Percentiles rank a stretch among this genome's conserved stretches.
Conservation (phyloP, 2,329 filamentous ascomycete genomes). For the Colletotrichum sidae region DNA sequence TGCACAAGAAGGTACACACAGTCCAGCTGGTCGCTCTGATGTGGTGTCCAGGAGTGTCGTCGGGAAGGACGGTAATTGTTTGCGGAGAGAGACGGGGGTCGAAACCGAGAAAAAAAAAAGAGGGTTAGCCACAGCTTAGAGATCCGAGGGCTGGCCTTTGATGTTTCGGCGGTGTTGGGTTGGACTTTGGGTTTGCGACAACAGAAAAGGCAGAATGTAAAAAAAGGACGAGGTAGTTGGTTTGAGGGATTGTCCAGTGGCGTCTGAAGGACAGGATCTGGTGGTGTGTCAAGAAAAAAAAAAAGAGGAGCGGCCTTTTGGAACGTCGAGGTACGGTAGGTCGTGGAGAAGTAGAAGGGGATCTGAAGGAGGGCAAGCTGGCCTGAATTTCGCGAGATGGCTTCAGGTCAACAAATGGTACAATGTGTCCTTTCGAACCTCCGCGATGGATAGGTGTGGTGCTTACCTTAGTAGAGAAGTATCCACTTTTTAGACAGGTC, state of each 20-base stretch:
- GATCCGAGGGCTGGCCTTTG: conserved; percentile 35
- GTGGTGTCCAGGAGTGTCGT: conserved; percentile 8
- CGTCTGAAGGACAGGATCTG: conserved; percentile 12
- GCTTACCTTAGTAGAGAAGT: conserved; percentile 12
- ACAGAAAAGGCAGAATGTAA: not conserved
- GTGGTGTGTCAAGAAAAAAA: conserved; percentile 9
- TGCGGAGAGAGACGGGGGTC: conserved; percentile 25
- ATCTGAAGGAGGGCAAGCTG: conserved; percentile 29
- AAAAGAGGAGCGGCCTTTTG: conserved; percentile 15
- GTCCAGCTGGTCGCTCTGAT: conserved; percentile 34
- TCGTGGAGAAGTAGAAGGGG: conserved; percentile 10
- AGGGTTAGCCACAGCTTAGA: conserved; percentile 27
- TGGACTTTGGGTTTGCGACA: conserved; percentile 22
- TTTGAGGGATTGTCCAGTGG: conserved; percentile 31
- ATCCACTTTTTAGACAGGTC: conserved; percentile 35
- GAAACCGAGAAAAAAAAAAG: conserved; percentile 20
- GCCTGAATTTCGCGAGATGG: conserved; percentile 34
- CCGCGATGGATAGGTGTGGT: conserved; percentile 35
- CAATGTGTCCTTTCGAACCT: conserved; percentile 38
- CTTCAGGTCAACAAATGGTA: conserved; percentile 31
- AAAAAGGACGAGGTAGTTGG: not conserved
- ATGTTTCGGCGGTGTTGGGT: conserved; percentile 25
- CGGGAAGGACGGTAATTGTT: conserved; percentile 11
- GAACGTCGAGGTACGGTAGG: conserved; percentile 1
- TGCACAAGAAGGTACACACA: conserved; percentile 35